Conservation (phyloP, 139 green algal species). For the Chlamydomonas sphaeroides region DNA sequence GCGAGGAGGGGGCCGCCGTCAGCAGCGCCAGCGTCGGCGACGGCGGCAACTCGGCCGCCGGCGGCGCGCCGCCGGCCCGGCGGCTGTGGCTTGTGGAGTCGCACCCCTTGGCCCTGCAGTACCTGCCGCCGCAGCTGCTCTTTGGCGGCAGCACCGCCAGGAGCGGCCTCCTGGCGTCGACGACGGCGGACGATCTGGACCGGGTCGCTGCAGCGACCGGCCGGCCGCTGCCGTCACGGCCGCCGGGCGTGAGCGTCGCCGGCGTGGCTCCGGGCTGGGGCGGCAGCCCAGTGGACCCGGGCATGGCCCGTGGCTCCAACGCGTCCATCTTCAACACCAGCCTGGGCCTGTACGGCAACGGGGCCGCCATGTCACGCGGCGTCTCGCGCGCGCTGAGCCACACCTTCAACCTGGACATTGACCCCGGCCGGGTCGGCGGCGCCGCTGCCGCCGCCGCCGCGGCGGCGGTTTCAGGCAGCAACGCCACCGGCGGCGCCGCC, state of each 20-base stretch:
- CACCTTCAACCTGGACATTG: constrained; percentile 1
- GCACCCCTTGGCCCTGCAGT: constrained; percentile 27
- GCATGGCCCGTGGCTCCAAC: background rate
- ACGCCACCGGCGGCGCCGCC: background rate
- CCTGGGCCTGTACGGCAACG: constrained; percentile 7
- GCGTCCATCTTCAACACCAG: background rate
- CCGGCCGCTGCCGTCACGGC: too few species aligned
- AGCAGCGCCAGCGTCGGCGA: too few species aligned
- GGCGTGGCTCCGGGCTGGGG: background rate
- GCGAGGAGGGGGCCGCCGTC: background rate
- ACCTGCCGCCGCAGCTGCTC: constrained; percentile 40
- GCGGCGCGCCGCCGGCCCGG: background rate
- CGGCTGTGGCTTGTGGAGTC: constrained; percentile 42
- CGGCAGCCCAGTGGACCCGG: background rate
- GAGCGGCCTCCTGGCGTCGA: background rate
- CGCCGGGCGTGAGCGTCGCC: too few species aligned
- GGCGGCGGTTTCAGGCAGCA: background rate
- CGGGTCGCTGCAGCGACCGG: too few species aligned
- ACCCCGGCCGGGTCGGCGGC: background rate
- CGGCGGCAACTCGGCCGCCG: background rate
- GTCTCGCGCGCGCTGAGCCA: constrained; percentile 10
- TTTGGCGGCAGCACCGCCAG: background rate
- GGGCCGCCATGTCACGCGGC: background rate
- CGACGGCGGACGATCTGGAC: background rate
- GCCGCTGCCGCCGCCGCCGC: background rate